Evolutionary conservation across 75 land plant species (phyloP).

Genomic region (Cryptomeria japonica): DNA sequence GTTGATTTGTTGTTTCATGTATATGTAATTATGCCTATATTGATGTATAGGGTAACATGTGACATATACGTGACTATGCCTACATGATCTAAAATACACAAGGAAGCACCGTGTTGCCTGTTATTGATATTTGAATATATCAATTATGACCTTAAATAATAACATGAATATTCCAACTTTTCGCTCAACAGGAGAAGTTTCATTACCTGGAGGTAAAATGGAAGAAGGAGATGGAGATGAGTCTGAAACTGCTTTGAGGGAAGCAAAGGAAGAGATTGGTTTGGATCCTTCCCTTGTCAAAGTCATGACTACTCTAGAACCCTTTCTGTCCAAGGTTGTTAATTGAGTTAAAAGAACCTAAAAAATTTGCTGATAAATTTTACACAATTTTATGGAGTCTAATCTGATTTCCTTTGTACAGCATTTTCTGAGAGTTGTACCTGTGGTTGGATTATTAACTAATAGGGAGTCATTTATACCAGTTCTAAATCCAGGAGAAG

Average conservation of each 20-base stretch:
- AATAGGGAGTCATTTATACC: slow-evolving; percentile 59
- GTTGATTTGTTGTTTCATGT: not conserved
- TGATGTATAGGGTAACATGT: not conserved
- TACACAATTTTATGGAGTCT: not conserved
- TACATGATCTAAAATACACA: not conserved
- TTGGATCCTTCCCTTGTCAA: slow-evolving; percentile 76
- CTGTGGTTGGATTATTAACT: slow-evolving; percentile 75
- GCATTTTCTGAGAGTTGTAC: slow-evolving; percentile 78
- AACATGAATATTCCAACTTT: not conserved
- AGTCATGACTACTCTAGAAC: slow-evolving; percentile 78
- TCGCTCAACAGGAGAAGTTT: slow-evolving; percentile 75
- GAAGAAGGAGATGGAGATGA: slow-evolving; percentile 90
- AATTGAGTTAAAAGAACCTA: not conserved
- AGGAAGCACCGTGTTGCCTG: not conserved
- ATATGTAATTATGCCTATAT: too few species aligned
- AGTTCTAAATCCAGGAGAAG: slow-evolving; percentile 66
- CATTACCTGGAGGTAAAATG: slow-evolving; percentile 91
- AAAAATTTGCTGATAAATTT: not conserved
- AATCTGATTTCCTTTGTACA: slow-evolving; percentile 30
- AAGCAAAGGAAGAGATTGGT: slow-evolving; percentile 96
- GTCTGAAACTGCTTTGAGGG: slow-evolving; percentile 77
- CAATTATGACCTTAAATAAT: not conserved
- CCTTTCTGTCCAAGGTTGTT: slow-evolving; percentile 82
- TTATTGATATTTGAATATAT: not conserved
- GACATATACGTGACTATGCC: not conserved